phyloP scores from a whole-genome alignment of 371 early-diverging fungal species.

The Mortierella sp. region DNA sequence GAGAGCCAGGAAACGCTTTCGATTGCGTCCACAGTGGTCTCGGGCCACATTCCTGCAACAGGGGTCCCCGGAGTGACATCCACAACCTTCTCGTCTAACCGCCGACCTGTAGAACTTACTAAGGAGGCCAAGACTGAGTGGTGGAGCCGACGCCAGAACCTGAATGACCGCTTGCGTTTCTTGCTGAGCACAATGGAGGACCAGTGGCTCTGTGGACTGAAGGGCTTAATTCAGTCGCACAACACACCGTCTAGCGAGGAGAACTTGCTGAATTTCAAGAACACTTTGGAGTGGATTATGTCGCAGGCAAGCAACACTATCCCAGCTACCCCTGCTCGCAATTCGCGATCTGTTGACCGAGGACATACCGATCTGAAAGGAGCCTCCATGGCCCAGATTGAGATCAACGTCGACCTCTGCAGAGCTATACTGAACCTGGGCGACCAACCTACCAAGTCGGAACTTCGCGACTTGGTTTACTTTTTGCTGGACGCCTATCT shows the following conservation, averaged over 20 bases:
- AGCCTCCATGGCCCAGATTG: conserved; percentile 32
- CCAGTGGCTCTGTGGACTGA: conserved; percentile 89
- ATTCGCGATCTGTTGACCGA: neutral
- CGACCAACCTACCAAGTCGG: conserved; percentile 58
- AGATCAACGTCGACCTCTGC: conserved; percentile 69
- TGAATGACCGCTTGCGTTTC: conserved; percentile 76
- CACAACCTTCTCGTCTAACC: conserved; percentile 22
- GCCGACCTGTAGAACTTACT: conserved; percentile 52
- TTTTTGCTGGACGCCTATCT: conserved; percentile 78
- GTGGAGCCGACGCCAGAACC: conserved; percentile 79
- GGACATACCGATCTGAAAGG: conserved; percentile 3
- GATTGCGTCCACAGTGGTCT: conserved; percentile 13
- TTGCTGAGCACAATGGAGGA: conserved; percentile 76
- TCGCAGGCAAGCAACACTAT: conserved; percentile 28
- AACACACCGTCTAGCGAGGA: conserved; percentile 30
- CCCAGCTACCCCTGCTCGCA: conserved; percentile 7
- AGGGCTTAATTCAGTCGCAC: conserved; percentile 60
- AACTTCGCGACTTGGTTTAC: conserved; percentile 80
- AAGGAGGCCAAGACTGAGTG: conserved; percentile 77
- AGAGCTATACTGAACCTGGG: conserved; percentile 72
- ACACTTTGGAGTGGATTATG: conserved; percentile 43
- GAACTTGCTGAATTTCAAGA: conserved; percentile 36
- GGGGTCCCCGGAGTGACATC: conserved; percentile 32
- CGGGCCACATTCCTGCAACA: neutral
- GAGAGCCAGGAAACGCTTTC: conserved; percentile 68